These are phyloP conservation scores for Taphrina confusa DNA, from an alignment of 1,139 yeast species.

Conservation along the genomic window DNA sequence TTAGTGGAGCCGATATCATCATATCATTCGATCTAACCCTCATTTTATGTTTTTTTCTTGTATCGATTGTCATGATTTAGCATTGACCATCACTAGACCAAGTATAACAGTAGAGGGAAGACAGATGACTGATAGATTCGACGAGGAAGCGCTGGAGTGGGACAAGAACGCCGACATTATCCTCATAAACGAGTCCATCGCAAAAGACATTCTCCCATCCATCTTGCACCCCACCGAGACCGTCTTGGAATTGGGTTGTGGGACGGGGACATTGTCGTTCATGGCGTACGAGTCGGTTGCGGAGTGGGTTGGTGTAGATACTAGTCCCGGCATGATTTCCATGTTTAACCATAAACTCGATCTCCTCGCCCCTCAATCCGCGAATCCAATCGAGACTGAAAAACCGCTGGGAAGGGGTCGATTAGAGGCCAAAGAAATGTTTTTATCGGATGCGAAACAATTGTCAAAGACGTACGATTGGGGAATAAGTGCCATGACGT, in stretches of 20 bases:
- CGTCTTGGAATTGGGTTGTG: slow-evolving; percentile 22
- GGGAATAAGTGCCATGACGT: slow-evolving; percentile 19
- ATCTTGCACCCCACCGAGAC: background rate
- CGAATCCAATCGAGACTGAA: too few relatives aligned
- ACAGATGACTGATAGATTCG: slow-evolving; percentile 10
- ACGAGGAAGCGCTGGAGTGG: slow-evolving; percentile 5
- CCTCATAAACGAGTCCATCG: slow-evolving; percentile 9
- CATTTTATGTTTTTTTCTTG: background rate
- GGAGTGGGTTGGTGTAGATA: slow-evolving; percentile 16
- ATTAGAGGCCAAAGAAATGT: background rate
- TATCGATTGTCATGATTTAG: background rate
- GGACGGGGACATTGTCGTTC: slow-evolving; percentile 16
- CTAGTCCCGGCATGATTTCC: slow-evolving; percentile 11
- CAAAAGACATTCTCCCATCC: background rate
- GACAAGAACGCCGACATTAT: slow-evolving; percentile 17
- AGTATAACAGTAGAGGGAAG: background rate
- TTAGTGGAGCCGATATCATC: background rate
- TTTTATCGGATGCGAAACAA: background rate
- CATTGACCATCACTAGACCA: background rate
- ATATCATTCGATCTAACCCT: too few relatives aligned
- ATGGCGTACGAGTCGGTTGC: background rate
- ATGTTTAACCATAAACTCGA: background rate
- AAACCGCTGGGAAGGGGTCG: background rate
- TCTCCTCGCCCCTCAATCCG: too few relatives aligned
- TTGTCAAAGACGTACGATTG: background rate